Base-by-base conservation (phyloP, 1,139 yeast species). In the Saccharomycopsis hybrid region DNA sequence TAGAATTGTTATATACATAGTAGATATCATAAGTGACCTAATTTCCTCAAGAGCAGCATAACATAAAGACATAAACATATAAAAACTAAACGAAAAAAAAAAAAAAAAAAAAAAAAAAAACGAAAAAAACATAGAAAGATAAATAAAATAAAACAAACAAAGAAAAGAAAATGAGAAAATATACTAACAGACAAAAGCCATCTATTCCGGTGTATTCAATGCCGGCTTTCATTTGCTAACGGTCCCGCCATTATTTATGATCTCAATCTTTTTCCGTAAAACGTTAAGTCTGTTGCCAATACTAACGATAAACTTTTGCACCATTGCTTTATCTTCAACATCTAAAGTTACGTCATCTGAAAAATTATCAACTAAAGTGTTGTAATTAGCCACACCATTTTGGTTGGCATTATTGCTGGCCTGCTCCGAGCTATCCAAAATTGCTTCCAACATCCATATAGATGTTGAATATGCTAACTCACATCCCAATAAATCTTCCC, bases 361-460 rank as follows among this genome's bases (percentile, higher is more conserved):
- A 44, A 54, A 59, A 47, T 47, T 24, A 43, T 47, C 35, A 8
- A 36, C 39, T 7, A 45, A 40, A 30, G 44, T 42, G 41, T 32
- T 39, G 18, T 18, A 18, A 18, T 18, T 18, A 18, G 18, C 18
- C 18, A 18, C 18, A 18, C 18, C 18, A 18, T 18, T 18, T 18
- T 18, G 18, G 18, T 18, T 18, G 18, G 18, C 18, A 18, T 18
- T 18, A 25, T 42, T 44, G 33, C 38, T 13, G n/a, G 13, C 35
- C 39, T 33, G 39, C n/a, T 40, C 46, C 4, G 38, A 18, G 33
- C 35, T 38, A 55, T 83, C 89, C 46, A 89, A 67, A 41, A 90
- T 69, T 1, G 96, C 88, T 62, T 88, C 95, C 59, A 92, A 69
- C 96, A 92, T 87, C 97, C 97, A 90, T 52, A 90, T 78, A 0